Percentiles rank a stretch among this genome's conserved stretches.
Evolutionary conservation across 768 basidiomycete genomes (phyloP).

Genomic region (Chiua virens): DNA sequence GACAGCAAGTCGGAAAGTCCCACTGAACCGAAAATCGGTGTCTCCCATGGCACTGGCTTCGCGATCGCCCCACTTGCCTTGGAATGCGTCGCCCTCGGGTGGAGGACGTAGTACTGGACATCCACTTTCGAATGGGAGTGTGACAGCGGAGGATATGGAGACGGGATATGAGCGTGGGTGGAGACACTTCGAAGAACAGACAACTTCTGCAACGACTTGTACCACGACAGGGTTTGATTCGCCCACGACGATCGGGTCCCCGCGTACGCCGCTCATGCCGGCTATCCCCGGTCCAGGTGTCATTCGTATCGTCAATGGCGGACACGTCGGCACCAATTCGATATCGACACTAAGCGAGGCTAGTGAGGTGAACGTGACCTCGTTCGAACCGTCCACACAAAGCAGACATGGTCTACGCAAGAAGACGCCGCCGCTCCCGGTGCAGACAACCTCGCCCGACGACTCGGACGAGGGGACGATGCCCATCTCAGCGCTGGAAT

Average conservation of each 20-base stretch:
- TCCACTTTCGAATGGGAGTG: conserved; percentile 16
- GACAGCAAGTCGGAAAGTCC: conserved; percentile 52
- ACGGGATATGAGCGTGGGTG: conserved; percentile 28
- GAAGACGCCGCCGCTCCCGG: conserved; percentile 34
- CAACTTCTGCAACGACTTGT: not conserved
- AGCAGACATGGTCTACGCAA: conserved; percentile 37
- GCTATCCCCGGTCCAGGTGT: conserved; percentile 7
- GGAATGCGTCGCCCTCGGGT: conserved; percentile 42
- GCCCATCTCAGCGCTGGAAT: conserved; percentile 17
- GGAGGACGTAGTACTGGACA: conserved; percentile 28
- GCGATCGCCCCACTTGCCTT: conserved; percentile 35
- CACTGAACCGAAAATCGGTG: conserved; percentile 63
- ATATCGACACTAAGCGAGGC: conserved; percentile 29
- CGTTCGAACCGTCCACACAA: conserved; percentile 29
- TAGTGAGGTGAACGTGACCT: conserved; percentile 12
- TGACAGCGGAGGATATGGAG: conserved; percentile 24
- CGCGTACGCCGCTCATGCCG: conserved; percentile 38
- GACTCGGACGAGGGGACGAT: conserved; percentile 33
- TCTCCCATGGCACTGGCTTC: conserved; percentile 70
- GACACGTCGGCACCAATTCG: conserved; percentile 30
- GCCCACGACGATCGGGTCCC: conserved; percentile 37
- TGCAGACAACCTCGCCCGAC: conserved; percentile 1
- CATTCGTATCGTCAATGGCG: conserved; percentile 32
- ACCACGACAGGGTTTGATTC: conserved; percentile 34
- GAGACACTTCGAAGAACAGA: conserved; percentile 26